Evolutionary conservation across 306 rosid genomes (phyloP).

Genomic region (Sicyos baderoa): DNA sequence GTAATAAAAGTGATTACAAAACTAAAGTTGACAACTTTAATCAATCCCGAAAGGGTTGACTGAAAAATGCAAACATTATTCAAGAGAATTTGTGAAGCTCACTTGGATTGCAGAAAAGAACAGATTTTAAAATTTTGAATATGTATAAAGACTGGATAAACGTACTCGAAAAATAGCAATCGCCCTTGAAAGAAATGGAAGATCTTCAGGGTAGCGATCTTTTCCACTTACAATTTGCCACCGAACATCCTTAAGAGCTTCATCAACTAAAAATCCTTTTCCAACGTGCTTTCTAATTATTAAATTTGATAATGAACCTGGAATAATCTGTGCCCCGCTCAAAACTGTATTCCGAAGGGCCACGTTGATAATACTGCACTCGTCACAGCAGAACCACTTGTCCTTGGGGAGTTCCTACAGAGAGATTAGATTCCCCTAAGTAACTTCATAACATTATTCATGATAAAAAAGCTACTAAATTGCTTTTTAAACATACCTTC

Average conservation of each 20-base stretch:
- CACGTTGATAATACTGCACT: conserved; percentile 67
- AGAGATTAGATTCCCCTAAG: conserved; percentile 17
- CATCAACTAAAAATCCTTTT: conserved; percentile 53
- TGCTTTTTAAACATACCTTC: conserved; percentile 42
- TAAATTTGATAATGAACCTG: conserved; percentile 41
- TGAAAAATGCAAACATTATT: neutral
- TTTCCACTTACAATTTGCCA: conserved; percentile 95
- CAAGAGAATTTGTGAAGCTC: neutral
- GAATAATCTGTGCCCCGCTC: conserved; percentile 57
- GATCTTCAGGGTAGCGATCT: conserved; percentile 80
- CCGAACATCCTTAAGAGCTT: conserved; percentile 46
- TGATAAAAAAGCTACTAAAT: conserved; percentile 15
- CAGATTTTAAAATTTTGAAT: neutral
- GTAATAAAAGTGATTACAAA: conserved; percentile 17
- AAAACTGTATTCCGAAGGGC: conserved; percentile 59
- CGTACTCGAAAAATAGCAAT: conserved; percentile 55
- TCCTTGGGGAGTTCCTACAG: conserved; percentile 90
- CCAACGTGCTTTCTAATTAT: conserved; percentile 63
- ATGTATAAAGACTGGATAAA: neutral
- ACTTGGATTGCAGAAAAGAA: neutral
- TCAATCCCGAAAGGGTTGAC: neutral
- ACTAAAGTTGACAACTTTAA: neutral
- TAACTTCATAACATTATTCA: conserved; percentile 13
- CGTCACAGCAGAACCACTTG: conserved; percentile 94
- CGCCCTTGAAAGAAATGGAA: conserved; percentile 85